Evolutionary conservation across 495 filamentous ascomycete genomes (phyloP).

Genomic region (Xylaria curta): DNA sequence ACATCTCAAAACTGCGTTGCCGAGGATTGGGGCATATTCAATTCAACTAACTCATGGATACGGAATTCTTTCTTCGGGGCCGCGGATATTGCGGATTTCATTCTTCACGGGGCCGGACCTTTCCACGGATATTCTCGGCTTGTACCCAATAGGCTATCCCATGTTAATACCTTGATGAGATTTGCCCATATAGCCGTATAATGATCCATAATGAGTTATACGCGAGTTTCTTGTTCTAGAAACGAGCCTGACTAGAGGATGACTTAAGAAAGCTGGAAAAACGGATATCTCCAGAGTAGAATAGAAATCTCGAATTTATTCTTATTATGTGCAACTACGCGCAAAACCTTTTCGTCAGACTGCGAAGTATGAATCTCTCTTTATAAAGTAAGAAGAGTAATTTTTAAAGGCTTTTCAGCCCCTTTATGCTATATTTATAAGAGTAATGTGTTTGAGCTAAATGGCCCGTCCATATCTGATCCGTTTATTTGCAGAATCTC

Average conservation of each 20-base stretch:
- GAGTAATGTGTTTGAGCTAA: slow-evolving; percentile 1
- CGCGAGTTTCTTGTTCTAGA: neutral
- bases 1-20: neutral
- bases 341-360: neutral
- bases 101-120: neutral
- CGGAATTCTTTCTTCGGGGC: neutral
- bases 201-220: neutral
- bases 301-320: neutral
- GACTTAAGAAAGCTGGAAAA: neutral
- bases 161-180: neutral
- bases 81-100: slow-evolving; percentile 9
- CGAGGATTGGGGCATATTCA: neutral
- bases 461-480: neutral
- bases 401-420: neutral
- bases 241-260: neutral
- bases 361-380: neutral
- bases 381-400: neutral
- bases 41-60: neutral
- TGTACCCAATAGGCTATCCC: neutral
- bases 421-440: neutral
- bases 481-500: neutral
- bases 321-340: neutral
- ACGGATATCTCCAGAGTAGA: neutral
- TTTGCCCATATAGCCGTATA: neutral
- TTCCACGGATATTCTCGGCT: neutral